Conservation (phyloP, 2,329 filamentous ascomycete genomes). For the Paecilomyces niveus region DNA sequence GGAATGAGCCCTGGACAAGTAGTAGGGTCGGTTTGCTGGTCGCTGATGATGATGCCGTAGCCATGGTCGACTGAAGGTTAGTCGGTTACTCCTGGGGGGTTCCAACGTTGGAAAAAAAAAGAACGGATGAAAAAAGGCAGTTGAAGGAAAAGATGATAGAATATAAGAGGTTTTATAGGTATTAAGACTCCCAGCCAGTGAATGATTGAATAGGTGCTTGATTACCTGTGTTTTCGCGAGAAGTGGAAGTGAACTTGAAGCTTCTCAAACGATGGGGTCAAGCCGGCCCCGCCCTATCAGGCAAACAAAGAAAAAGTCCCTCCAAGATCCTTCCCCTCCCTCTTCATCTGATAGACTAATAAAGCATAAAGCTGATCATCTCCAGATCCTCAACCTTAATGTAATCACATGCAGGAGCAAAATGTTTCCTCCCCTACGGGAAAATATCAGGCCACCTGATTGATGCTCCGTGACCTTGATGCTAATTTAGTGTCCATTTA, state of each 20-base stretch:
- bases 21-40: constrained; percentile 4
- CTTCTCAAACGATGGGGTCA: not conserved
- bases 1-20: constrained; percentile 6
- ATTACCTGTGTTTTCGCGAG: not conserved
- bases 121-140: not conserved
- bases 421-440: not conserved
- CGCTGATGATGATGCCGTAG: not conserved
- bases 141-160: not conserved
- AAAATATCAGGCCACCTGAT: not conserved
- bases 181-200: not conserved
- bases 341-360: not conserved
- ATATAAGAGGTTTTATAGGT: not conserved
- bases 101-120: not conserved
- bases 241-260: not conserved
- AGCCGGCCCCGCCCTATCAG: not conserved
- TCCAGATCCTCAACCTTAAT: not conserved
- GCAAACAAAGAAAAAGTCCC: not conserved
- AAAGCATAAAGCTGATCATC: not conserved
- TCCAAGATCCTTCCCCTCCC: not conserved
- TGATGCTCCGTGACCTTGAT: not conserved
- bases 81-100: not conserved
- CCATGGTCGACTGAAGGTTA: not conserved
- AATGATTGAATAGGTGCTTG: not conserved
- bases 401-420: not conserved
- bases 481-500: not conserved